Evolutionary conservation across 495 filamentous ascomycete genomes (phyloP).

Genomic region (Mytilinidion resinicola): DNA sequence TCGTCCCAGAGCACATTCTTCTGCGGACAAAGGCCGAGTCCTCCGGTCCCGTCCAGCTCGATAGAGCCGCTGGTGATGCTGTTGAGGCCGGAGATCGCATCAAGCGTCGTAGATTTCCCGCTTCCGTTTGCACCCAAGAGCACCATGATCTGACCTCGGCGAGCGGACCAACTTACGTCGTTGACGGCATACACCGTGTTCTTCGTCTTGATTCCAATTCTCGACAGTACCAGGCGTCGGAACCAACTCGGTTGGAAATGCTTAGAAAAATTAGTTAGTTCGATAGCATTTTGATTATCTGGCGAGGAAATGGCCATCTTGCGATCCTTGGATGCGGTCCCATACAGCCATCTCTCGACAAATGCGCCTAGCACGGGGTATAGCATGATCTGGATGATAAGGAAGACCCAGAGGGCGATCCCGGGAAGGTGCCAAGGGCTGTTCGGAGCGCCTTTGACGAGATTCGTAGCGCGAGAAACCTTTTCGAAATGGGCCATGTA

Average conservation of each 20-base stretch:
- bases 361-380: constrained; percentile 67
- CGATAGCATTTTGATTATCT: constrained; percentile 40
- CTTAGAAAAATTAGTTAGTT: constrained; percentile 65
- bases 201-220: constrained; percentile 48
- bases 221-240: constrained; percentile 36
- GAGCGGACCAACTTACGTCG: constrained; percentile 57
- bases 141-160: constrained; percentile 72
- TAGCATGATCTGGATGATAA: constrained; percentile 64
- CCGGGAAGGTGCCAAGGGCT: constrained; percentile 59
- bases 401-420: constrained; percentile 62
- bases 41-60: constrained; percentile 63
- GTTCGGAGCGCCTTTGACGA: constrained; percentile 31
- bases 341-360: constrained; percentile 67
- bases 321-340: constrained; percentile 60
- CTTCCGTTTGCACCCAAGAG: constrained; percentile 82
- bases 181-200: constrained; percentile 68
- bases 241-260: constrained; percentile 62
- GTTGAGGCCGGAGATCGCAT: constrained; percentile 74
- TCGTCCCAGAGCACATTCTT: constrained; percentile 87
- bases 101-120: constrained; percentile 82
- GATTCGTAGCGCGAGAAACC: constrained; percentile 20
- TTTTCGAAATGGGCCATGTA: constrained; percentile 34
- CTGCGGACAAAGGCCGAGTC: constrained; percentile 75
- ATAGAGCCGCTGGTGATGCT: constrained; percentile 69
- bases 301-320: constrained; percentile 34